Base-by-base conservation (phyloP, 73 alveolate genomes). In the Urostyla sp. region DNA sequence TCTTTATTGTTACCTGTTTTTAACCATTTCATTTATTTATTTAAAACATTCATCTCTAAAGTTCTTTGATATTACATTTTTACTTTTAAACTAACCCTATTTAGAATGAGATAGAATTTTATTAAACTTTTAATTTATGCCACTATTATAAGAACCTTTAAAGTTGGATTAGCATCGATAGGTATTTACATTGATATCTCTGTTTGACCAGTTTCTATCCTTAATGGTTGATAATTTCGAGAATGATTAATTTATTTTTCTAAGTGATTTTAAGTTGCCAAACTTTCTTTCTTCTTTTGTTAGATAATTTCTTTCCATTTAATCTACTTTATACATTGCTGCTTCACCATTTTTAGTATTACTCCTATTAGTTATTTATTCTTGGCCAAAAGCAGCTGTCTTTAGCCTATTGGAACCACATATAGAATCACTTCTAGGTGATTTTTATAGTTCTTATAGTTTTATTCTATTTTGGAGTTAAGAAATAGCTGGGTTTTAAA, bases 181-280 rank as follows among this genome's bases (percentile, higher is more conserved):
- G 7, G 37, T 36, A 10, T 6, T 35, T 31, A 35, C 16, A 13
- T 11, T 18, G 6, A 59, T 59, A 59, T 59, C 76, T 59, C 76
- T 59, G 32, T 59, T 35, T 35, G 57, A 35, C 76, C 76, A 59
- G 37, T 59, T 59, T 59, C 76, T 59, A 59, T 59, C 76, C 8
- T 59, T 13, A 10, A 59, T 31, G 18, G 20, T 35, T n/a, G 38
- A 35, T 13, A 59, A 36, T 59, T 34, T 59, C 37, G 11, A 24
- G 20, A 59, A 59, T n/a, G 57, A 35, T 6, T 36, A 3, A 32
- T 59, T 59, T 10, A 59, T 59, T 13, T 4, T 8, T 3, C 37
- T 36, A 3, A 59, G 56, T 35, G 32, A 7, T 31, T 59, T 59
- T 3, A 31, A 30, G 24, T 59, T 35, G 32, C 76, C 76, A 32